Evolutionary conservation across 805 yeast species (phyloP).

Genomic region (Middelhovenomyces tepae): DNA sequence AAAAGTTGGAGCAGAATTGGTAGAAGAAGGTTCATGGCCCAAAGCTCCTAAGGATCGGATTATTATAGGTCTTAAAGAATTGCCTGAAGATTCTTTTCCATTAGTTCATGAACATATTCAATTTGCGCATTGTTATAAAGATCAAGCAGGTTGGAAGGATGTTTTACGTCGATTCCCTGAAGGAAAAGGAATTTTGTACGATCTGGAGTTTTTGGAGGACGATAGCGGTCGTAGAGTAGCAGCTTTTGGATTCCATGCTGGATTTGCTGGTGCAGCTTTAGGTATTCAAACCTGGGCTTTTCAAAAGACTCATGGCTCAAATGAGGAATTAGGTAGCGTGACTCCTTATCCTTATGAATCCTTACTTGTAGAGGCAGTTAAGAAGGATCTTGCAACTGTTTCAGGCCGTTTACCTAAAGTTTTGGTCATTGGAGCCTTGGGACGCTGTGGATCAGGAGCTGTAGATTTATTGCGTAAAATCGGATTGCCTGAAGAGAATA

Average conservation of each 20-base stretch:
- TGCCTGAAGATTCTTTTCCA: constrained; percentile 90
- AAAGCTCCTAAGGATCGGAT: constrained; percentile 84
- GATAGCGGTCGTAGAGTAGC: constrained; percentile 98
- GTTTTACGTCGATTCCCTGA: constrained; percentile 82
- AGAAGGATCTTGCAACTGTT: constrained; percentile 49
- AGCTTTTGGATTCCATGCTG: constrained; percentile 98
- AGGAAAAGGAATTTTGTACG: constrained; percentile 87
- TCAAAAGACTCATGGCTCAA: constrained; percentile 58
- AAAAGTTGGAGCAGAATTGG: constrained; percentile 73
- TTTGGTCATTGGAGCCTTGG: constrained; percentile 91
- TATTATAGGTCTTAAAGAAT: constrained; percentile 88
- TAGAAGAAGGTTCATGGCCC: constrained; percentile 91
- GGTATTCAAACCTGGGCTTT: constrained; percentile 93
- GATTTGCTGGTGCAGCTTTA: constrained; percentile 99
- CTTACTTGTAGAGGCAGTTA: constrained; percentile 64
- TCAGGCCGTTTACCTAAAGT: constrained; percentile 61
- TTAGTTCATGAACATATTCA: constrained; percentile 93
- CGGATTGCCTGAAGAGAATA: constrained; percentile 81
- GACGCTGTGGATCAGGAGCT: constrained; percentile 99
- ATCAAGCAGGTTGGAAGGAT: constrained; percentile 96
- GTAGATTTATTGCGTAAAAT: constrained; percentile 68
- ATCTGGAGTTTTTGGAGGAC: constrained; percentile 88
- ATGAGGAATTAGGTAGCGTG: constrained; percentile 67
- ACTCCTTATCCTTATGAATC: constrained; percentile 75
- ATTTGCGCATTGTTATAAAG: constrained; percentile 97